Conservation (phyloP, 164 flowering plant species). For the Liriodendron chinense region DNA sequence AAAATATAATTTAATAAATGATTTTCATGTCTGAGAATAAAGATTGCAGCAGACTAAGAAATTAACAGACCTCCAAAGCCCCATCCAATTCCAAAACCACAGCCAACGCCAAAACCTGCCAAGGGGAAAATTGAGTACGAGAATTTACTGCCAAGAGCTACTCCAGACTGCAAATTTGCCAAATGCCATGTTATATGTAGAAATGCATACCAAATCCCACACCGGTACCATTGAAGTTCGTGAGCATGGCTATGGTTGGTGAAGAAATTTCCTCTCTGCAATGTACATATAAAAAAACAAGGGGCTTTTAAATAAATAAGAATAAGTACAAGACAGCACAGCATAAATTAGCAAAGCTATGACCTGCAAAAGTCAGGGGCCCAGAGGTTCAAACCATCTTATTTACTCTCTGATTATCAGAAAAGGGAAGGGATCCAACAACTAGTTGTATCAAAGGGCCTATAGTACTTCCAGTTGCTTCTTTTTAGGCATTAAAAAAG, state of each 20-base stretch:
- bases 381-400: no score
- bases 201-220: constrained; percentile 66
- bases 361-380: no score
- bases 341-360: no score
- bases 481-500: no score
- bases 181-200: background rate
- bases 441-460: no score
- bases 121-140: background rate
- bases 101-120: constrained; percentile 79
- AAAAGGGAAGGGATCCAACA: no score
- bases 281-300: no score
- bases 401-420: no score
- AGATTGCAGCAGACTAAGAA: background rate
- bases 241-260: constrained; percentile 36
- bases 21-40: background rate
- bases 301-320: no score
- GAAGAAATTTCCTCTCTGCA: background rate
- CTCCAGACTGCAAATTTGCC: background rate
- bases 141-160: background rate
- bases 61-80: constrained; percentile 77
- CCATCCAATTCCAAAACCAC: constrained; percentile 93
- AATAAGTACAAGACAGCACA: no score
- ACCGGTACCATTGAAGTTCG: constrained; percentile 77
- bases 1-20: background rate
- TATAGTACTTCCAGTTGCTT: no score